Conservation (phyloP, 2,329 filamentous ascomycete genomes). For the Penicillium brasilianum region DNA sequence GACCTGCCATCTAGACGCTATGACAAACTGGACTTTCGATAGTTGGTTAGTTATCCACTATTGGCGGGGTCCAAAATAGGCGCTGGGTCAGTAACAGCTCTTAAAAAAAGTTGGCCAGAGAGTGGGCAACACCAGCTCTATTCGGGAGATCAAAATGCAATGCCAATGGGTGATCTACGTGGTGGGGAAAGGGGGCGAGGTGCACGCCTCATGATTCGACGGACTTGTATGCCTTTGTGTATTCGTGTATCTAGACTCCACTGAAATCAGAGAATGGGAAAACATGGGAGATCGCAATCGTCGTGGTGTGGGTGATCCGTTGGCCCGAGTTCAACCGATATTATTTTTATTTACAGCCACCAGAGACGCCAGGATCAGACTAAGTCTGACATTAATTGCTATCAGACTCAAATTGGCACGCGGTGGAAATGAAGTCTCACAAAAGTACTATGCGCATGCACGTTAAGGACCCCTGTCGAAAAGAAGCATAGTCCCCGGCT, state of each 20-base stretch:
- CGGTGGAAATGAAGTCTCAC: neutral
- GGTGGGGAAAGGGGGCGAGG: constrained; percentile 10
- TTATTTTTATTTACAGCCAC: neutral
- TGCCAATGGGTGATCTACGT: constrained; percentile 12
- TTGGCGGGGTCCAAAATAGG: neutral
- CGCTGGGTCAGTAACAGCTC: neutral
- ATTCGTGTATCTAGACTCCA: constrained; percentile 3
- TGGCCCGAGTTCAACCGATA: constrained; percentile 2
- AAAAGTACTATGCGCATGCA: neutral
- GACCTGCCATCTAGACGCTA: neutral
- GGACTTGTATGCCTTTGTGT: neutral
- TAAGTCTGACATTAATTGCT: neutral
- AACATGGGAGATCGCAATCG: neutral
- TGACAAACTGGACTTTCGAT: neutral
- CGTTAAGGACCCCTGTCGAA: neutral
- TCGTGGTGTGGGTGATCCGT: neutral
- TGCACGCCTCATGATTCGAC: neutral
- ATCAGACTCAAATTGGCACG: neutral
- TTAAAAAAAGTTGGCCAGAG: neutral
- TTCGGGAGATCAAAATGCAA: constrained; percentile 6
- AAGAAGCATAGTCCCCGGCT: neutral
- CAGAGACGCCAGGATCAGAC: neutral
- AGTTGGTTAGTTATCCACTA: too few species aligned
- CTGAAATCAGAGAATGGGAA: neutral
- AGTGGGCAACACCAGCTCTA: neutral